phyloP scores from a whole-genome alignment of 148 eudicot species.

The Persicaria tinctoria region DNA sequence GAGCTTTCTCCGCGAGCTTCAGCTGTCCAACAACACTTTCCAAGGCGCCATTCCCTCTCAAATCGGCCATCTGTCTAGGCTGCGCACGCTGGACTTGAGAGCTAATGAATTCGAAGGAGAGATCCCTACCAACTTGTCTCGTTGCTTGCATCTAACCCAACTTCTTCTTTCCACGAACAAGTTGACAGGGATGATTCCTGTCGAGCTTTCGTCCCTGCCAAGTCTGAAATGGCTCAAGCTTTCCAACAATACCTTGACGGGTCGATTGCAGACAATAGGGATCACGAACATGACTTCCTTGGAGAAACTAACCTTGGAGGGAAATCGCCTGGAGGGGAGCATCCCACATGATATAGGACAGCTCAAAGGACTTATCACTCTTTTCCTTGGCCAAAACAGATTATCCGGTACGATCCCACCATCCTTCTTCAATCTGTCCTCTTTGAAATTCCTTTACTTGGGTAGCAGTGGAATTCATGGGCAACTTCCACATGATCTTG shows the following conservation, averaged over 20 bases:
- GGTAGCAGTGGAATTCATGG: conserved; percentile 20
- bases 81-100: not conserved
- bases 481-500: conserved; percentile 24
- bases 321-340: not conserved
- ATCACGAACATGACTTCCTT: not conserved
- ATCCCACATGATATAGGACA: not conserved
- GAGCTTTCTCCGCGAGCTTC: conserved; percentile 15
- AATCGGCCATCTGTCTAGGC: conserved; percentile 19
- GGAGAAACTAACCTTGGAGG: not conserved
- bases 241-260: conserved; percentile 23
- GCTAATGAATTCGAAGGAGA: conserved; percentile 12
- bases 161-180: conserved; percentile 11
- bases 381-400: conserved; percentile 3
- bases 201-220: conserved; percentile 16
- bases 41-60: conserved; percentile 20
- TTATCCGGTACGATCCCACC: conserved; percentile 22
- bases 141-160: not conserved
- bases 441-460: not conserved
- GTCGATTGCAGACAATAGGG: not conserved
- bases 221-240: conserved; percentile 12
- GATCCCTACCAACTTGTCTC: conserved; percentile 15
- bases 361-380: not conserved
- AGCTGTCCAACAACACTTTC: conserved; percentile 10
- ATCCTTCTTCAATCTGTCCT: conserved; percentile 24
- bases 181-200: conserved; percentile 22